Base-by-base conservation (phyloP, 495 filamentous ascomycete species). In the Penicillium angulare region DNA sequence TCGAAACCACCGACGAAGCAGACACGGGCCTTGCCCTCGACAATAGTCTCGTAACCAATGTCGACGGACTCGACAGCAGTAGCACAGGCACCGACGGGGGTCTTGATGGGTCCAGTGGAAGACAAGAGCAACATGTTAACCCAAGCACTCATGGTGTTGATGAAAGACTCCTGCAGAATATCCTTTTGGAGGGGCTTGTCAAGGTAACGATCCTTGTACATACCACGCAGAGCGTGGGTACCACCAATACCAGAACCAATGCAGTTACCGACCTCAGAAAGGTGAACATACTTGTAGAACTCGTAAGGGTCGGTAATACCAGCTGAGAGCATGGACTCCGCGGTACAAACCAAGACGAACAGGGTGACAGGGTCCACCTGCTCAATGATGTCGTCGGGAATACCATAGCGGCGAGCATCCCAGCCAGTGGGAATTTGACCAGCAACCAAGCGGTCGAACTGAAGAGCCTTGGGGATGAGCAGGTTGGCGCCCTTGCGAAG, bases 301-400 rank as follows among this genome's bases (percentile, higher is more conserved):
- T 99, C 93, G 61, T 97, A 99, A 18, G 93, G 95, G 67, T 99
- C 95, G n/a, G 92, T 97, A 67, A 99, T 92, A 85, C 93, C 93
- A 43, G 91, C 84, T 0, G 90, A 84, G 32, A 97, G 79, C 41
- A 99, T 83, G 9, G 92, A 80, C 69, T 99, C 95, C 4, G 86
- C 90, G 26, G 90, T 92, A 52, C 90, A 91, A 47, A 97, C 90
- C 27, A 99, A 85, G 17, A 97, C 90, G 60, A 87, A 97, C 32
- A 99, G 78, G 3, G 95, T 96, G 42, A 96, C 90, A 4, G 92
- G 92, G 58, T 99, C 95, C 43, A 99, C 93, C 70, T 99, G 93
- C 38, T 86, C 86, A 63, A 97, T 92, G 61, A 99, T 99, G 64
- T 99, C 93, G 44, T 97, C 93, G 3, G 92, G 91, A 41, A 99